Evolutionary conservation across 768 basidiomycete species (phyloP).

Genomic region (Xerocomellus intermedius): DNA sequence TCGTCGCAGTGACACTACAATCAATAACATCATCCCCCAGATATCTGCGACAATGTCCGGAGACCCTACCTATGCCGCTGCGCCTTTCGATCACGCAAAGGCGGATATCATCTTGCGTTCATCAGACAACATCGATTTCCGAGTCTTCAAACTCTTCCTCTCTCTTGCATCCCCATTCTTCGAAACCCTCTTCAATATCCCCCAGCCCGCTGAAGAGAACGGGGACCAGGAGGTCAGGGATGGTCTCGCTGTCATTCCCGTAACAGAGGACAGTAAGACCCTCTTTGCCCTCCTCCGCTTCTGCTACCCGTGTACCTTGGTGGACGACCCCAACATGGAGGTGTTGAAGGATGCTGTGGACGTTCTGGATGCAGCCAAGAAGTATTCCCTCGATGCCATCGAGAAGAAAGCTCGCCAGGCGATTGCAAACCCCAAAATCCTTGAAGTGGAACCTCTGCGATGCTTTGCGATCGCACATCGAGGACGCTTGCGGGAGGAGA

Average conservation of each 20-base stretch:
- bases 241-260: conserved; percentile 17
- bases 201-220: conserved; percentile 16
- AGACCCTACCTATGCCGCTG: conserved; percentile 6
- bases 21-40: neutral
- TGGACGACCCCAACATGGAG: conserved; percentile 21
- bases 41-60: neutral
- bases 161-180: conserved; percentile 31
- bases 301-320: conserved; percentile 25
- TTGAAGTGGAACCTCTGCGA: conserved; percentile 25
- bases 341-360: conserved; percentile 1
- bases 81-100: conserved; percentile 22
- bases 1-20: neutral
- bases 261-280: conserved; percentile 7
- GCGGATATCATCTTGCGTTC: conserved; percentile 29
- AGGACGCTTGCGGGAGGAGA: neutral
- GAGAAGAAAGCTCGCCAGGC: conserved; percentile 15
- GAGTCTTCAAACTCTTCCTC: conserved; percentile 28
- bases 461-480: neutral
- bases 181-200: conserved; percentile 31
- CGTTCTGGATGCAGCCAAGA: conserved; percentile 14
- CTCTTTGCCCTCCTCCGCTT: conserved; percentile 24
- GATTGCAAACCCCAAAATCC: conserved; percentile 18
- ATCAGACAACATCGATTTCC: conserved; percentile 30
- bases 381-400: conserved; percentile 18
- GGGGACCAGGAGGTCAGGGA: conserved; percentile 10